Conservation (phyloP, 257 asterid genomes). For the Solanum acaule region DNA sequence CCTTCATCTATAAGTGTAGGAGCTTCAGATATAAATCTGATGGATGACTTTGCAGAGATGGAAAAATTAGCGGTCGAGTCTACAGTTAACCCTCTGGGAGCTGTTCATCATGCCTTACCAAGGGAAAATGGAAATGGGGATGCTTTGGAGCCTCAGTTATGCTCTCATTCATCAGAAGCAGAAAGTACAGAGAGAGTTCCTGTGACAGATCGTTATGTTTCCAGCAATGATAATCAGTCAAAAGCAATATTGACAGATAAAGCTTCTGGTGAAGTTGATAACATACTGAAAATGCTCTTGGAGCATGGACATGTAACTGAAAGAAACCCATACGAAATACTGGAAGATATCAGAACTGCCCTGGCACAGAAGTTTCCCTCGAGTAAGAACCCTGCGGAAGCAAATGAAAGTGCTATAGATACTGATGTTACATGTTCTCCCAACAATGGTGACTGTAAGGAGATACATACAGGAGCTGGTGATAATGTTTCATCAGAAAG, state of each 20-base stretch:
- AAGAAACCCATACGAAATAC: conserved; percentile 30
- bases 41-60: conserved; percentile 96
- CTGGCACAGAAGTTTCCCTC: conserved; percentile 9
- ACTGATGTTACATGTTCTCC: conserved; percentile 2
- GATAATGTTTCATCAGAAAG: conserved; percentile 6
- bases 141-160: conserved; percentile 17
- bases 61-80: conserved; percentile 63
- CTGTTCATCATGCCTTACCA: conserved; percentile 22
- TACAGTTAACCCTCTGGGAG: conserved; percentile 25
- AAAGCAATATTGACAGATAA: neutral
- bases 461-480: conserved; percentile 13
- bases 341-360: conserved; percentile 39
- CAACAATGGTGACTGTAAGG: conserved; percentile 6
- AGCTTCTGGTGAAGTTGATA: conserved; percentile 17
- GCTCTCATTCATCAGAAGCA: neutral
- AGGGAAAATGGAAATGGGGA: conserved; percentile 13
- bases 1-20: conserved; percentile 32
- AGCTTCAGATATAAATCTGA: conserved; percentile 54
- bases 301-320: conserved; percentile 25
- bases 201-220: conserved; percentile 2
- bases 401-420: neutral
- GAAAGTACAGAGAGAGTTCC: conserved; percentile 3
- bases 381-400: neutral
- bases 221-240: conserved; percentile 9
- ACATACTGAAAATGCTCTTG: conserved; percentile 31